Base-by-base conservation (phyloP, 495 filamentous ascomycete genomes). In the Penicillium egyptiacum region DNA sequence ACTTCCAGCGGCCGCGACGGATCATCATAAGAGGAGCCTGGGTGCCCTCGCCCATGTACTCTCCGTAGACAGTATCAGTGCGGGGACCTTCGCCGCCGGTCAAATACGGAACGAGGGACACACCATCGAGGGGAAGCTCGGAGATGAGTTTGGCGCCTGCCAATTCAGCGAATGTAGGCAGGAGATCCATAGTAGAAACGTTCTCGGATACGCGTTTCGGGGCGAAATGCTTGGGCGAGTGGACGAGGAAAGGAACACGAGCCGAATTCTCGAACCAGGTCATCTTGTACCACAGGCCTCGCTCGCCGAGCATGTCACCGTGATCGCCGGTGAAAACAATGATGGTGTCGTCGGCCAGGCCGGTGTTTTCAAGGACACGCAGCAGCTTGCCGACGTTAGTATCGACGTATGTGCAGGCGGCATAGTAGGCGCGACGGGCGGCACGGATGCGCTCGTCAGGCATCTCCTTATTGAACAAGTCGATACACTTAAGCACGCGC, bases 281-380 rank as follows among this genome's bases (percentile, higher is more conserved):
- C 91, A 96, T 96, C 78, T 96, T 96, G 78, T 96, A 96, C 91
- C 91, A 96, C 37, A 96, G 72, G 0, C 88, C 88, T 23, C 91
- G 82, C 73, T 96, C 91, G 35, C 91, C 91, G 9, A 96, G 83
- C 91, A 95, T 95, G 68, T 96, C 91, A 51, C 91, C 91, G 69
- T 96, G 91, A 62, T 96, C 91, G 47, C 91, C 89, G 48, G 84
- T 89, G 72, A 96, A 96, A 46, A 95, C 79, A 46, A 96, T 77
- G 54, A 96, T 90, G 5, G 91, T 95, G 68, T 94, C 81, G 17
- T 92, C 83, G 50, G 85, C 84, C 43, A 96, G 77, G 1, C 83
- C 82, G 71, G 88, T 92, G 51, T 88, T 75, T 61, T 90, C 83
- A 17, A 96, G 78, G 2, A 86, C 82, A 33, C 82, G 73, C 9